Conservation (phyloP, 768 basidiomycete genomes). For the Suillus decipiens region DNA sequence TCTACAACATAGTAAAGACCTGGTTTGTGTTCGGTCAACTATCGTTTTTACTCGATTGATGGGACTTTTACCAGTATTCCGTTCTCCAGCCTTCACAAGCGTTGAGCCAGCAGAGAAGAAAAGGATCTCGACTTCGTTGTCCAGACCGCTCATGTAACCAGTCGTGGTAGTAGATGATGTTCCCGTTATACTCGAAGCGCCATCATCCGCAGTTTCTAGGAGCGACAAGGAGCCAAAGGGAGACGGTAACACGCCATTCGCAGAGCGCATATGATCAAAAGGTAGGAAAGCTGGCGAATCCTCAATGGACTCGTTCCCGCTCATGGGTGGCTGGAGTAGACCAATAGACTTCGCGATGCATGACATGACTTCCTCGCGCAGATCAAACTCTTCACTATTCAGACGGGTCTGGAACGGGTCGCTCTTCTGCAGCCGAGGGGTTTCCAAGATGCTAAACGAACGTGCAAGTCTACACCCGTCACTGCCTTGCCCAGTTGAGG, state of each 20-base stretch:
- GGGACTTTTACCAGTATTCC: conserved; percentile 67
- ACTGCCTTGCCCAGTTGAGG: conserved; percentile 49
- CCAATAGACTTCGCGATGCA: conserved; percentile 98
- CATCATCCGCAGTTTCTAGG: conserved; percentile 70
- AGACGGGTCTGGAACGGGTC: conserved; percentile 24
- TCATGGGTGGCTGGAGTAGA: conserved; percentile 81
- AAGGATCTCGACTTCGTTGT: conserved; percentile 95
- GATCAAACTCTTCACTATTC: conserved; percentile 78
- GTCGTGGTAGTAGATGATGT: conserved; percentile 54
- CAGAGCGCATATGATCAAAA: conserved; percentile 38
- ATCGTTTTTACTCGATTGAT: conserved; percentile 12
- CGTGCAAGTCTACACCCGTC: conserved; percentile 51
- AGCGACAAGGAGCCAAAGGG: conserved; percentile 77
- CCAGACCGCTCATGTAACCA: conserved; percentile 75
- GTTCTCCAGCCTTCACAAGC: conserved; percentile 87
- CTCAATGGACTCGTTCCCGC: conserved; percentile 64
- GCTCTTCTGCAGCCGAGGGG: conserved; percentile 43
- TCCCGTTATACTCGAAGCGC: conserved; percentile 62
- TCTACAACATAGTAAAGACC: conserved; percentile 95
- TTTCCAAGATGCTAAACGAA: conserved; percentile 51
- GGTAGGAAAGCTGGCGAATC: conserved; percentile 65
- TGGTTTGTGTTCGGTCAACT: conserved; percentile 22
- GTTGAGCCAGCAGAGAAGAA: conserved; percentile 88
- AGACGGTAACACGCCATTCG: conserved; percentile 48
- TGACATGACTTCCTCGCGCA: conserved; percentile 96